Conservation (phyloP, 2,329 filamentous ascomycete species). For the Bipolaris gigantea region DNA sequence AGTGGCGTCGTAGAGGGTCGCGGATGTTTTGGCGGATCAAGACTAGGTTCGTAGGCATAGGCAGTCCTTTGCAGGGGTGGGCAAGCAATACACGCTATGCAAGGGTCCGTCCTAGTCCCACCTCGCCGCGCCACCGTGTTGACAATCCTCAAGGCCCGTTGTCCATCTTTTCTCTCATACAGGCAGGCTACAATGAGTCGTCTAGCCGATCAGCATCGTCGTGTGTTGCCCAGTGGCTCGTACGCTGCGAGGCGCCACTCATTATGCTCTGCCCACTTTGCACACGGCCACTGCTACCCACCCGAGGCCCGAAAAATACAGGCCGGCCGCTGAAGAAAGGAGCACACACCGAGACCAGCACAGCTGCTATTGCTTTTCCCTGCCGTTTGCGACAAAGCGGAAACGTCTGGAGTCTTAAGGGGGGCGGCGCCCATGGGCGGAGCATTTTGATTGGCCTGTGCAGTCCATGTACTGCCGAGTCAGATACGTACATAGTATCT, state of each 20-base stretch:
- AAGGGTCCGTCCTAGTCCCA: not conserved
- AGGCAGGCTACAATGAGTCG: not conserved
- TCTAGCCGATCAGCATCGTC: not conserved
- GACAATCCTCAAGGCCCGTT: not conserved
- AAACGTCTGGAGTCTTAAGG: slow-evolving; percentile 2
- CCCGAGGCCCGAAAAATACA: slow-evolving; percentile 17
- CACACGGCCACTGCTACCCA: slow-evolving; percentile 20
- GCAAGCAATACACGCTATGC: slow-evolving; percentile 1
- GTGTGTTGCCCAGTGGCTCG: not conserved
- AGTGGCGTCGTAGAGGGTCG: slow-evolving; percentile 1
- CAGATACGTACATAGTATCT: not conserved
- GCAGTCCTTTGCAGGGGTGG: not conserved
- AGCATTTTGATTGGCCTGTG: slow-evolving; percentile 12
- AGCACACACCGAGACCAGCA: slow-evolving; percentile 3
- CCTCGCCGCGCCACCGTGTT: not conserved
- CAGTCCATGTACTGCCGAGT: slow-evolving; percentile 2
- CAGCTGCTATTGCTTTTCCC: slow-evolving; percentile 16
- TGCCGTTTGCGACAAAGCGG: not conserved
- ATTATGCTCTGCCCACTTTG: slow-evolving; percentile 9
- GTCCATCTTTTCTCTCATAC: not conserved
- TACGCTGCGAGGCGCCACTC: slow-evolving; percentile 1
- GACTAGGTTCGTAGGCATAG: slow-evolving; percentile 1
- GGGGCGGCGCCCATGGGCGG: not conserved
- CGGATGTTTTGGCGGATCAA: slow-evolving; percentile 3
- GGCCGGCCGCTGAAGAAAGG: slow-evolving; percentile 22